phyloP scores from a whole-genome alignment of 345 rosid species.

The Streptanthus diversifolius region DNA sequence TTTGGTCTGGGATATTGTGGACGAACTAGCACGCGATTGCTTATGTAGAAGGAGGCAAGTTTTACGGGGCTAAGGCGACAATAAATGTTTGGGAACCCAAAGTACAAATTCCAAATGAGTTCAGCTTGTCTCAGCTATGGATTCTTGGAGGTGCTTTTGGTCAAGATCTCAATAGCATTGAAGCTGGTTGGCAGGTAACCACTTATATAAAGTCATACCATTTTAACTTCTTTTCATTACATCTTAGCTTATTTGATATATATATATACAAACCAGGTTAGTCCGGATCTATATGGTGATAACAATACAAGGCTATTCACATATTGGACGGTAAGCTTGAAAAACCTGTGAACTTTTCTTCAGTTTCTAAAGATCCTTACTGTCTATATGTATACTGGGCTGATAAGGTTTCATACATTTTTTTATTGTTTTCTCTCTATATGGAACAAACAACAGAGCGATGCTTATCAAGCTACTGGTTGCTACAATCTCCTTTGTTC shows the following conservation, averaged over 20 bases:
- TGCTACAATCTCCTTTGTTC: slow-evolving; percentile 78
- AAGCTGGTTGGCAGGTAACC: slow-evolving; percentile 74
- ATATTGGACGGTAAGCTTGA: slow-evolving; percentile 66
- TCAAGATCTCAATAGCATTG: slow-evolving; percentile 71
- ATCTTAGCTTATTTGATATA: neutral
- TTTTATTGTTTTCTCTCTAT: neutral
- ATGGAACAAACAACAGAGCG: slow-evolving; percentile 41
- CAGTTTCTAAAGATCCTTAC: neutral
- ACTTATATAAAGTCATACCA: neutral
- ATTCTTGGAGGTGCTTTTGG: slow-evolving; percentile 69
- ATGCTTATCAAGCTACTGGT: slow-evolving; percentile 79
- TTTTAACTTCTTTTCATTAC: neutral
- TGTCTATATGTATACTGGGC: neutral
- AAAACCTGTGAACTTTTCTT: neutral
- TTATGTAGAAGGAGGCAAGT: slow-evolving; percentile 62
- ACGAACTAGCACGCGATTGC: slow-evolving; percentile 55
- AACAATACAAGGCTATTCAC: slow-evolving; percentile 72
- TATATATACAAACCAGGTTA: slow-evolving; percentile 44
- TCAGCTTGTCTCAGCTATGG: slow-evolving; percentile 76
- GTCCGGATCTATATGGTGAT: slow-evolving; percentile 72
- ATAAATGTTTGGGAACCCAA: slow-evolving; percentile 76
- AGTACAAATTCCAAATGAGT: slow-evolving; percentile 59
- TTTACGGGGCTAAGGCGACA: slow-evolving; percentile 66
- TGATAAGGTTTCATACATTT: neutral
- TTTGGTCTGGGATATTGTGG: slow-evolving; percentile 5